Base-by-base conservation (phyloP, 176 grass and related monocot genomes). In the Rhynchospora pubera region DNA sequence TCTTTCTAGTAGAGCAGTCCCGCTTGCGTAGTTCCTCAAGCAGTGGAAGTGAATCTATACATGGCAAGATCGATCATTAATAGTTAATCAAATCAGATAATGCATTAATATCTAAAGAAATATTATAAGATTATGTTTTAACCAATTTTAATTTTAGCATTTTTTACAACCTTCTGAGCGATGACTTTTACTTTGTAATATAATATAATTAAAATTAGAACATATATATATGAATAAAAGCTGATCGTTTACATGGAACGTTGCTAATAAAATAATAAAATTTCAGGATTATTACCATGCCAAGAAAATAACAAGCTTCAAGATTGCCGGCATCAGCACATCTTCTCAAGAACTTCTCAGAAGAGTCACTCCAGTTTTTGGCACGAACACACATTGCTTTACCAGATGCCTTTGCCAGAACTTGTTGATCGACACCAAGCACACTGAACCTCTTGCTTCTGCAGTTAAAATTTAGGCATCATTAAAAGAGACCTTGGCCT, bases 1-100 rank as follows among this genome's bases (percentile, higher is more conserved):
- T 64, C 77, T 84, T 63, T 85, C 91, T 85, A 97, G 86, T 44
- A 97, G 76, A 69, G 88, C 50, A 24, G 85, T 91, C 9, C 93
- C 93, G 0, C 87, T 86, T 0, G 87, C 89, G 0, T 89, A 82
- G 80, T 87, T 93, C 0, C 84, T 85, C 5, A 93, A 72, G 72
- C 89, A 93, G 79, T 97, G 92, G 87, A 93, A 97, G 60, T 89
- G 91, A 28, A 97, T 95, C 93, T 94, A 72, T 70, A 9, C 2
- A 16, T 16, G 2, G 13, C 5, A 7, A 15, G 16, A 44, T n/a
- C 44, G 8, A 47, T 7, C 8, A 0, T 70, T 23, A 55, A 56
- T 52, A 32, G 26, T 46, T 45, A 51, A 65, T 69, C 18, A 6
- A 13, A 64, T 58, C 22, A 58, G 59, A 58, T 50, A 5, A 19